These are phyloP conservation scores for Zygnema circumcarinatum DNA, from an alignment of 139 green algal species.

Conservation along the genomic window DNA sequence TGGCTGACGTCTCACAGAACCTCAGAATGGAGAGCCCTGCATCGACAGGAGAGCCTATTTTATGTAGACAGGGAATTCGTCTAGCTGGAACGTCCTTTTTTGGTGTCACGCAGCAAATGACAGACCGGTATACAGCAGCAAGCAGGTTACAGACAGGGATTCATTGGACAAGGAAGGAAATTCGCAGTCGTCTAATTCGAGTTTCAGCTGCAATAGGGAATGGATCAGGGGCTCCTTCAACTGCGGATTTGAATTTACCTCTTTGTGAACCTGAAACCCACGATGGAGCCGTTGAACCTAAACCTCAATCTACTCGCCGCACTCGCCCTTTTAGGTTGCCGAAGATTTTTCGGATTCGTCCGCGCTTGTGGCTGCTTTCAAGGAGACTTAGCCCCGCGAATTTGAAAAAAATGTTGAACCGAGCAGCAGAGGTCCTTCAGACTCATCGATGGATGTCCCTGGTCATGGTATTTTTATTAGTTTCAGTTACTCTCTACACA, in stretches of 20 bases:
- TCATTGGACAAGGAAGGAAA: too few species aligned
- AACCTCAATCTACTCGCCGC: background rate
- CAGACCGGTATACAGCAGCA: too few species aligned
- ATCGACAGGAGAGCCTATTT: too few species aligned
- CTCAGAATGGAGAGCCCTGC: too few species aligned
- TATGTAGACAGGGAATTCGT: too few species aligned
- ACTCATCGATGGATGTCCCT: background rate
- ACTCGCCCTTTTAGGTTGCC: background rate
- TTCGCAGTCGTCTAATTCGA: background rate
- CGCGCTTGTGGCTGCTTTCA: background rate
- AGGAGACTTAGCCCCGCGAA: background rate
- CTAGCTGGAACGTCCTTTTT: too few species aligned
- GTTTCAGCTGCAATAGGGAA: background rate
- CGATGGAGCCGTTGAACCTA: background rate
- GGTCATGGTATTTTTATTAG: background rate
- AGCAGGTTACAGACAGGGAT: too few species aligned
- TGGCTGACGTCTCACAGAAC: too few species aligned
- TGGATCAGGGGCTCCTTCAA: background rate
- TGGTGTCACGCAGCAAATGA: too few species aligned
- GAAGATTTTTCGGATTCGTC: background rate
- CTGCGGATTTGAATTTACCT: background rate
- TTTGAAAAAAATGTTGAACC: background rate
- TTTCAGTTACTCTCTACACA: background rate
- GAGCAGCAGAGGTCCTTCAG: background rate
- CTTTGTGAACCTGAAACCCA: background rate